A percentile compares a stretch with the other conserved stretches of the same genome.
Conservation (phyloP, 1,139 yeast species). For the Candida glucosophila region DNA sequence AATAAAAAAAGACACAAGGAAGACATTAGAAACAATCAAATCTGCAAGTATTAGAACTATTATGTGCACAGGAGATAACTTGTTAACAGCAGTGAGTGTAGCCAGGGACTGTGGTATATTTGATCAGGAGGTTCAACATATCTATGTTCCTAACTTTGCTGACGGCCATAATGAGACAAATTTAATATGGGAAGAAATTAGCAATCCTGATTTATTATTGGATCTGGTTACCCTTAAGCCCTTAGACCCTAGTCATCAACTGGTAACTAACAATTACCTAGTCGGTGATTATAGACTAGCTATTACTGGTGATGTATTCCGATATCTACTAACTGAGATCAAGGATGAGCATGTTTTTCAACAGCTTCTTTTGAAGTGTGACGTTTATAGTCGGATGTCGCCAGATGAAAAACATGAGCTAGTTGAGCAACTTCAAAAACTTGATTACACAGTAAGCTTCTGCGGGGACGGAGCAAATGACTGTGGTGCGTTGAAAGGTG, state of each 20-base stretch:
- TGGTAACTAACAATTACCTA: constrained; percentile 13
- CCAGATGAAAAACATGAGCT: constrained; percentile 97
- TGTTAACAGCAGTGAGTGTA: constrained; percentile 89
- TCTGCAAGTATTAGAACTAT: constrained; percentile 70
- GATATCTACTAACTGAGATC: constrained; percentile 56
- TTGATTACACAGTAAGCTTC: constrained; percentile 91
- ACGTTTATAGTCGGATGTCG: constrained; percentile 92
- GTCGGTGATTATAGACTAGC: constrained; percentile 57
- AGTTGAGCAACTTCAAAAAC: constrained; percentile 72
- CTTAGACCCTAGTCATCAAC: constrained; percentile 15
- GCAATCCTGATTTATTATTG: constrained; percentile 41
- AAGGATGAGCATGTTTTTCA: constrained; percentile 36
- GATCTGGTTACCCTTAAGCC: constrained; percentile 62
- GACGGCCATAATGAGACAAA: constrained; percentile 23
- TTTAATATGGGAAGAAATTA: constrained; percentile 58
- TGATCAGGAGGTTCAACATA: constrained; percentile 28
- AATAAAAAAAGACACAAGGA: constrained; percentile 59
- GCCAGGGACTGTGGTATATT: constrained; percentile 77
- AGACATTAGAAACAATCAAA: constrained; percentile 49
- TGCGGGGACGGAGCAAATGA: constrained; percentile 98
- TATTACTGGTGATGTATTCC: constrained; percentile 85
- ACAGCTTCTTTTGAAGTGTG: constrained; percentile 61
- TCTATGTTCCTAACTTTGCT: constrained; percentile 64
- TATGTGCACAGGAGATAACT: constrained; percentile 98
- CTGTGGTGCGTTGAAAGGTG: constrained; percentile 96